Evolutionary conservation across 2,329 filamentous ascomycete genomes (phyloP), one percentile per base, ranked within the genome.

Genomic region (Apiospora koreana): DNA sequence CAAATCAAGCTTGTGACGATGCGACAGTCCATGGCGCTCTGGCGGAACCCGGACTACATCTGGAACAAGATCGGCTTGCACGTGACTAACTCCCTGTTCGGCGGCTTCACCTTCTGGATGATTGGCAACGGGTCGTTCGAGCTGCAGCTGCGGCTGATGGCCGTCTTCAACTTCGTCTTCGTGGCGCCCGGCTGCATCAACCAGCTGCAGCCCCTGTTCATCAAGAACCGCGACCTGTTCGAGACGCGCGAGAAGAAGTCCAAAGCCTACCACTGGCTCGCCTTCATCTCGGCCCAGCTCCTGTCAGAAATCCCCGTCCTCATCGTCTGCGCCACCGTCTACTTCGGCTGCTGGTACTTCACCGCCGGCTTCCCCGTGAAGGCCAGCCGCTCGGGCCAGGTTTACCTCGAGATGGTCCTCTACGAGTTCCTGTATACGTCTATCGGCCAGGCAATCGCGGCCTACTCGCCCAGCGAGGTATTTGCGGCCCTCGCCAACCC

Each of bases 391-490:
- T 80, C 80, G 0, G 81, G 81, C 0, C 79, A 82, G 23, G 76
- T 82, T 7, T 82, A 82, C 67, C 73, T 82, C 14, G 79, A 81
- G 70, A 81, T 82, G 79, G 78, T 82, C 48, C 79, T 95, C 0
- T 94, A 94, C 82, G 94, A 90, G 83, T 80, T 95, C 12, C 95
- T 94, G 85, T 88, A 91, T 79, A 87, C 87, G 42, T 90, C 85
- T 74, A 95, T 91, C 92, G 94, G 92, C 31, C 93, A 94, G 78
- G 95, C 92, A 92, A 94, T 96, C 74, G 93, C 91, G 72, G 93
- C 94, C 0, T 94, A 94, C 79, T 92, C 93, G 0, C 93, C 93
- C 0, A 91, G 86, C 48, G 35, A 48, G 42, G 31, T 46, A 1
- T 94, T 94, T 81, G 93, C 92, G 0, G 92, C 94, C 73, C 94